Percentiles rank a stretch among this genome's conserved stretches.
phyloP scores from a whole-genome alignment of 179 eudicot genomes.

The Silene vulgaris region DNA sequence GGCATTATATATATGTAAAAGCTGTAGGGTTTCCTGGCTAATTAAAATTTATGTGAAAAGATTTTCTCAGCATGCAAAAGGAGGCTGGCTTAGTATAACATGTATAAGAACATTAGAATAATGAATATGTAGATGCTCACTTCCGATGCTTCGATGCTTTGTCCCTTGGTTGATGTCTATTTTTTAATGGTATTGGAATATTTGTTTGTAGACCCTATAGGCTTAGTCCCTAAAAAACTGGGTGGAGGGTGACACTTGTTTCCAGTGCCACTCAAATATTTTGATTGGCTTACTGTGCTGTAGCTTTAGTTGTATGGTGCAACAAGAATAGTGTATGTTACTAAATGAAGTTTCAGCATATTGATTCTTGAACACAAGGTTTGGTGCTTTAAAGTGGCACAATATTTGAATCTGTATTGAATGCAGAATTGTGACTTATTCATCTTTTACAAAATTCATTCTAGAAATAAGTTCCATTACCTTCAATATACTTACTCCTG shows the following conservation, averaged over 20 bases:
- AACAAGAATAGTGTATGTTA: neutral
- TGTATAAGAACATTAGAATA: no score
- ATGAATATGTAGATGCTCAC: no score
- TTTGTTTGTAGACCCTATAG: neutral
- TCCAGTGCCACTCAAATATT: neutral
- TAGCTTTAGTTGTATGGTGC: neutral
- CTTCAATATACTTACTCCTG: neutral
- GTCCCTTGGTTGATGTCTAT: no score
- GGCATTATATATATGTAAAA: no score
- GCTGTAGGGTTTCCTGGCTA: no score
- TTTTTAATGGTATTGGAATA: no score
- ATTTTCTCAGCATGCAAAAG: no score
- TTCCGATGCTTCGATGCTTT: no score
- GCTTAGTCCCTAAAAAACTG: neutral
- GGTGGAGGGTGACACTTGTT: neutral
- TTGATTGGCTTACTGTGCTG: constrained; percentile 4
- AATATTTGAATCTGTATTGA: neutral
- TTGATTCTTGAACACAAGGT: neutral
- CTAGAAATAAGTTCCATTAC: neutral
- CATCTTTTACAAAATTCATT: neutral
- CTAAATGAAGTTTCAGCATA: neutral
- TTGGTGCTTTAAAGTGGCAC: neutral
- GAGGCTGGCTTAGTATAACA: no score
- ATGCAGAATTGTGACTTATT: neutral
- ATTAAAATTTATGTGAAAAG: no score